Base-by-base conservation (phyloP, 2,329 filamentous ascomycete genomes). In the Colletotrichum tropicale region DNA sequence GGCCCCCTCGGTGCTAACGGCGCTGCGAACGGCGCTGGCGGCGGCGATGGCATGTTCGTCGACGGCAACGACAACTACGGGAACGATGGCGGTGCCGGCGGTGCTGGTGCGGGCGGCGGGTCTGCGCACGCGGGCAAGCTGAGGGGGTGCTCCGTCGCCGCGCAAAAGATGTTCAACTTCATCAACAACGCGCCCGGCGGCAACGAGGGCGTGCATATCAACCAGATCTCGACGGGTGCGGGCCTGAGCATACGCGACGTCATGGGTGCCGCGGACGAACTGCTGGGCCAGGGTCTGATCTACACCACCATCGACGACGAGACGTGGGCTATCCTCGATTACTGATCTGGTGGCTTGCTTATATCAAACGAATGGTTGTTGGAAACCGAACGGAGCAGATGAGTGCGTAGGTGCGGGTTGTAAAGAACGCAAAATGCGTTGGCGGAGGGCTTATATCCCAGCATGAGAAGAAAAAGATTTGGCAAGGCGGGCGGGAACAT, bases 291-390 rank as follows among this genome's bases (percentile, higher is more conserved):
- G 71, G 95, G 96, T 34, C 82, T 95, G 80, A 95, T 98, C 78
- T 99, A 95, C 86, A 95, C 95, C 32, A 99, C 98, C 12, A 90
- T 98, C 8, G 96, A 98, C 85, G 96, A 98, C 81, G 91, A 95
- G 84, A 98, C 96, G 1, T 98, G 95, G 93, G 95, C 95, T 58
- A 88, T 98, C 77, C 87, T 98, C 76, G 95, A 98, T 75, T 91
- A 89, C 77, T 93, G 78, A 65, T 66, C 61, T 26, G 34, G n/a
- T 43, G 34, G 34, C 43, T 52, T 12, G 9, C 43, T 13, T 21
- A 21, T 34, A 36, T 18, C 32, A 34, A 28, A 28, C 32, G 61
- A 9, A 64, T 43, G 38, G 15, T 12, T 12, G n/a, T 18, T 38
- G 24, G 16, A 55, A 38, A 9, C n/a, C n/a, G 30, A 62, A 21